A percentile compares a stretch with the other conserved stretches of the same genome.
Conservation (phyloP, 2,329 filamentous ascomycete species). For the Talaromyces sp. region DNA sequence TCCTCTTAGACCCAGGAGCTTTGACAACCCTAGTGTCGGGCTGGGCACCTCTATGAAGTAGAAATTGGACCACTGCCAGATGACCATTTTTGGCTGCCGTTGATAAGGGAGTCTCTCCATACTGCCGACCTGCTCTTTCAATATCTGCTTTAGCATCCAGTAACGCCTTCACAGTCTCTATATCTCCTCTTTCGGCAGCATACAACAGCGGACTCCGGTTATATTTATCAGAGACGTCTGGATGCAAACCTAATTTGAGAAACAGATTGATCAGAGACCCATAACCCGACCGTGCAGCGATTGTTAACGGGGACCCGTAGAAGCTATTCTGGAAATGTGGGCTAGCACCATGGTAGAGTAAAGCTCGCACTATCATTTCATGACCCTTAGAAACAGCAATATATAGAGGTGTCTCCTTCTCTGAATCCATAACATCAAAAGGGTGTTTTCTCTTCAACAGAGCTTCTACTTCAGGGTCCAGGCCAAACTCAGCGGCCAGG, state of each 20-base stretch:
- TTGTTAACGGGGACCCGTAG: not conserved
- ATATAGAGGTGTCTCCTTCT: not conserved
- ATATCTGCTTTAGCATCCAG: not conserved
- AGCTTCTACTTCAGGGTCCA: not conserved
- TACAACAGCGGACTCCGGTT: not conserved
- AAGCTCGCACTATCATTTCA: not conserved
- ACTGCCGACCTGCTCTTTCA: not conserved
- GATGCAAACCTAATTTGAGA: not conserved
- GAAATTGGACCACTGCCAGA: not conserved
- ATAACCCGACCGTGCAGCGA: not conserved
- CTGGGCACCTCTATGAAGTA: not conserved
- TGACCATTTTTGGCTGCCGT: not conserved
- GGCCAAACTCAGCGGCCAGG: not conserved
- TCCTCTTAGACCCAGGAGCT: too few species aligned
- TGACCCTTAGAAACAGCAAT: not conserved
- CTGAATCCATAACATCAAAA: not conserved
- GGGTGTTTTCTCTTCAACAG: not conserved
- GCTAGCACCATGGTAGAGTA: not conserved
- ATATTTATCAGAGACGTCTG: not conserved
- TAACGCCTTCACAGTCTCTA: not conserved
- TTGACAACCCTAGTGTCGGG: too few species aligned
- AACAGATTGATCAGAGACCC: not conserved
- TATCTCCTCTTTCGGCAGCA: not conserved
- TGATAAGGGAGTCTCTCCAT: not conserved
- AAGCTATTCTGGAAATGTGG: not conserved